Conservation (phyloP, 768 basidiomycete genomes). For the Boletellus ananas region DNA sequence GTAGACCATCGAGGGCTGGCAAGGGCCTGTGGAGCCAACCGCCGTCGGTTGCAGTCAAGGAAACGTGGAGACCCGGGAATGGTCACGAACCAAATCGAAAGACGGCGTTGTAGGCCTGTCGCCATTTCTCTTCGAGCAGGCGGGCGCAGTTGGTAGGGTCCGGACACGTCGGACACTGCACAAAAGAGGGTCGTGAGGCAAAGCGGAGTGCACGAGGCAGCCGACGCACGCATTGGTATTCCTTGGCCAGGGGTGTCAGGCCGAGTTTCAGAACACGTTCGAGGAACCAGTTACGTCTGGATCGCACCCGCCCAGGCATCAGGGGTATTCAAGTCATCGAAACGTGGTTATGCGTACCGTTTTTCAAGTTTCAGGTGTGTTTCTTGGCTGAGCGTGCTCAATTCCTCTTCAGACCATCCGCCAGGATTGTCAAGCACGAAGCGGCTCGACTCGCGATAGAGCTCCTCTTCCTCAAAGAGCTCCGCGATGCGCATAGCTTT, state of each 20-base stretch:
- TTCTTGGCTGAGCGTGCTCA: constrained; percentile 75
- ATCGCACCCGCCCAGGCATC: neutral
- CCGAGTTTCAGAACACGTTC: constrained; percentile 92
- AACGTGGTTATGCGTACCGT: constrained; percentile 40
- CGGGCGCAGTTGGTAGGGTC: constrained; percentile 77
- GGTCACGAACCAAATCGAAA: constrained; percentile 69
- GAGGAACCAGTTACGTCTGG: constrained; percentile 85
- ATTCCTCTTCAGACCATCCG: constrained; percentile 75
- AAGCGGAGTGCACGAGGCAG: constrained; percentile 1
- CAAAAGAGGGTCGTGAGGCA: neutral
- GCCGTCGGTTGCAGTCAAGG: too few relatives aligned
- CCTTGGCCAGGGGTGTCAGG: constrained; percentile 81
- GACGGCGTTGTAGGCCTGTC: constrained; percentile 80
- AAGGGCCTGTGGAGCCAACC: constrained; percentile 50
- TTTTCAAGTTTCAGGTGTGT: constrained; percentile 90
- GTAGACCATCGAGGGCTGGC: constrained; percentile 89
- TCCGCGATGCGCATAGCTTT: constrained; percentile 93
- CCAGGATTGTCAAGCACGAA: constrained; percentile 93
- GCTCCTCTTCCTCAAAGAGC: constrained; percentile 83
- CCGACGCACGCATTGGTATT: constrained; percentile 82
- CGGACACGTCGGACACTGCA: constrained; percentile 78
- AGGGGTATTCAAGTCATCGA: neutral
- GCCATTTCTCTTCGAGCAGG: constrained; percentile 90
- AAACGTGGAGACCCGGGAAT: neutral
- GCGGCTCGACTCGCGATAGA: constrained; percentile 86